Conservation (phyloP, 371 early-diverging fungal species). For the Thermomucor indicae-seudaticae region DNA sequence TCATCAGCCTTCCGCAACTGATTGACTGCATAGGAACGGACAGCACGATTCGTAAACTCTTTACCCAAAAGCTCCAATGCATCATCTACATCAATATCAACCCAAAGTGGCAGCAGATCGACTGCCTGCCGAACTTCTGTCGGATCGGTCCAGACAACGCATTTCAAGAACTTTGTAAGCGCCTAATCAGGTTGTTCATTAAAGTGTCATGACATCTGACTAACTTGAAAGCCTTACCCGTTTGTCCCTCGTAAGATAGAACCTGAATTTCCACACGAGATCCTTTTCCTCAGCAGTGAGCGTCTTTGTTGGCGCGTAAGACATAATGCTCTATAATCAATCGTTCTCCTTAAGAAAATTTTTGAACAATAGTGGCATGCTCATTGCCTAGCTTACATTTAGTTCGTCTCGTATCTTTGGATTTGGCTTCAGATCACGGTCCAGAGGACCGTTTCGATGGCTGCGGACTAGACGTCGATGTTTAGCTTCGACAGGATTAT, state of each 20-base stretch:
- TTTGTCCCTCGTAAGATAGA: conserved; percentile 87
- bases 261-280: conserved; percentile 95
- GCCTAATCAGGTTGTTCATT: conserved; percentile 61
- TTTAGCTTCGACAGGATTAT: conserved; percentile 95
- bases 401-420: conserved; percentile 91
- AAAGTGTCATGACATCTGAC: too few relatives aligned
- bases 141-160: conserved; percentile 93
- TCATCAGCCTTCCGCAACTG: conserved; percentile 90
- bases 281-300: conserved; percentile 88
- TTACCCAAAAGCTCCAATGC: conserved; percentile 90
- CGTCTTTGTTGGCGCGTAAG: conserved; percentile 85
- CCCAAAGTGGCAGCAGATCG: conserved; percentile 84
- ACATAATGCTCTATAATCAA: conserved; percentile 66
- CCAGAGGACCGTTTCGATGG: conserved; percentile 86
- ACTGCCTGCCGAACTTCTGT: conserved; percentile 90
- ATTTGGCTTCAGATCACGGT: conserved; percentile 93
- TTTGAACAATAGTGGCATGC: background rate
- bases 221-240: conserved; percentile 55
- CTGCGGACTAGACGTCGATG: conserved; percentile 90
- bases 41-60: conserved; percentile 77
- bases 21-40: conserved; percentile 85
- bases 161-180: conserved; percentile 93
- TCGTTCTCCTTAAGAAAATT: background rate
- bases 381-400: conserved; percentile 52
- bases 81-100: conserved; percentile 90